Evolutionary conservation across 495 filamentous ascomycete genomes (phyloP).

Genomic region (Penicillium herquei): DNA sequence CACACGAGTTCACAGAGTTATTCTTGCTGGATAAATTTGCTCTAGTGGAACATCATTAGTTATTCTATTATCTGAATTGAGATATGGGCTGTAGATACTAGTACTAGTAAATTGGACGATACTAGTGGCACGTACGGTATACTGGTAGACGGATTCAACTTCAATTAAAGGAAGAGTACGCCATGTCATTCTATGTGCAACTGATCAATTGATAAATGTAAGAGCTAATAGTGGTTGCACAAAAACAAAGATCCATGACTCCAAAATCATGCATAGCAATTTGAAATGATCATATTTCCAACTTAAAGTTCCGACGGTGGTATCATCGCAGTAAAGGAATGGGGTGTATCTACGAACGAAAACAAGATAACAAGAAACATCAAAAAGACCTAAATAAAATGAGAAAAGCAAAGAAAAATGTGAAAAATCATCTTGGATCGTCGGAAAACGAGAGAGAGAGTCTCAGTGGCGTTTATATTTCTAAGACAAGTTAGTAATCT

Average conservation of each 20-base stretch:
- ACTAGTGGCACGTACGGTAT: too few species aligned
- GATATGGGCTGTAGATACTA: too few species aligned
- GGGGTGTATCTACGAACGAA: neutral
- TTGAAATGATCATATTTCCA: neutral
- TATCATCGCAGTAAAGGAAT: conserved; percentile 6
- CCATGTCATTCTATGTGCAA: neutral
- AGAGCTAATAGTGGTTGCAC: neutral
- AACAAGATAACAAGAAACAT: neutral
- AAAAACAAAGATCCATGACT: neutral
- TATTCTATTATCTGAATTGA: too few species aligned
- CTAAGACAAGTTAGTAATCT: conserved; percentile 17
- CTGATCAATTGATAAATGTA: neutral
- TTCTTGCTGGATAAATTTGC: too few species aligned
- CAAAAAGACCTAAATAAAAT: neutral
- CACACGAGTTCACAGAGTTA: too few species aligned
- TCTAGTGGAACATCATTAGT: too few species aligned
- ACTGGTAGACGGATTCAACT: too few species aligned
- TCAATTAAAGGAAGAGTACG: too few species aligned
- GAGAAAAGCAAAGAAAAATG: neutral
- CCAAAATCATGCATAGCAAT: conserved; percentile 14
- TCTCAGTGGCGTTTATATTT: conserved; percentile 46
- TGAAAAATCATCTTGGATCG: neutral
- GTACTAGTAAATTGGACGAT: too few species aligned
- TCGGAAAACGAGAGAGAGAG: neutral
- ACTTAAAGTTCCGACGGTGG: neutral